Evolutionary conservation across 2,329 filamentous ascomycete species (phyloP), one percentile per base, ranked within the genome.

Genomic region (Dendrostoma leiphaemia): DNA sequence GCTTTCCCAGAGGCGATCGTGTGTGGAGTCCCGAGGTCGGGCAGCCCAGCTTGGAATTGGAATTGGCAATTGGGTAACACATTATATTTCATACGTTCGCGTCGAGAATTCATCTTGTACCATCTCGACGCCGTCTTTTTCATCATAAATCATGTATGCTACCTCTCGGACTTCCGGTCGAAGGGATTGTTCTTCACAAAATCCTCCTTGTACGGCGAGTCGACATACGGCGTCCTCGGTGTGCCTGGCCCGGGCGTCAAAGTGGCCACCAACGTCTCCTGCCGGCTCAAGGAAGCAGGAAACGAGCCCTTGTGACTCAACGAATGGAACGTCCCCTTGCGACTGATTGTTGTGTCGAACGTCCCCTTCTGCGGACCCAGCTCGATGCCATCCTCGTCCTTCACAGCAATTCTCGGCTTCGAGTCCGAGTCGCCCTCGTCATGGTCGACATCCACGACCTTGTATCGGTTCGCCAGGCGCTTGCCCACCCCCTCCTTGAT

Each of bases 141-240:
- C 17, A 21, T 40, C 17, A 40, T 40, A 17, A n/a, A n/a, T n/a
- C n/a, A n/a, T n/a, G n/a, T n/a, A n/a, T n/a, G n/a, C n/a, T n/a
- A n/a, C n/a, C n/a, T n/a, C n/a, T n/a, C n/a, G n/a, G n/a, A 40
- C 15, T 19, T n/a, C 15, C 23, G 15, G 26, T 56, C 54, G n/a
- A 56, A 56, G 8, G 54, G 54, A 15, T 56, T 56, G 9, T 56
- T 53, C 37, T 49, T 53, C 45, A 35, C 44, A 19, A 23, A 51
- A 6, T 37, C 43, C 21, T 34, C 21, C 2, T 48, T 51, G 9
- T 32, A 41, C 13, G 45, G 19, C 13, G 51, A 40, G 13, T 56
- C 45, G 2, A 31, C 29, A 17, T 48, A 49, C 13, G 54, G 47
- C 31, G 46, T 40, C 13, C 28, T 35, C 6, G 54, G 47, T 15